Conservation (phyloP, 192 early-diverging fungal genomes). For the Coemansia sp. region DNA sequence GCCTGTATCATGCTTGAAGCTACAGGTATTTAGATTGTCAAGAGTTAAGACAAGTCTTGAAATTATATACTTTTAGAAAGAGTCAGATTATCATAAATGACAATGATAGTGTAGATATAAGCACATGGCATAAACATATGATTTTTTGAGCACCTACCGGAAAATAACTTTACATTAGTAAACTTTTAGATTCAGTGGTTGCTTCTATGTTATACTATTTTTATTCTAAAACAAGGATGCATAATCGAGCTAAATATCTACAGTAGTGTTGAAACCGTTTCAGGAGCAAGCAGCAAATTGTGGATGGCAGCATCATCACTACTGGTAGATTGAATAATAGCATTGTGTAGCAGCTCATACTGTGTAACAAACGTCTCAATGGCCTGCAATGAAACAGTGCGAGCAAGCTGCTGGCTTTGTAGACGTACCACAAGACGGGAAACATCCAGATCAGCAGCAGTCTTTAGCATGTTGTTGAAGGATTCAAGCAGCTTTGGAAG, state of each 20-base stretch:
- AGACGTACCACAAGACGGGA: conserved; percentile 24
- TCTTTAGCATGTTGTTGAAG: conserved; percentile 30
- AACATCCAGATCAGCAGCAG: conserved; percentile 33
- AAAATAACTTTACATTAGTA: no score
- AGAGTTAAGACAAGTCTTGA: no score
- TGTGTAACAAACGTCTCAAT: conserved; percentile 24
- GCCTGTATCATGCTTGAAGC: no score
- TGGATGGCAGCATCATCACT: background rate
- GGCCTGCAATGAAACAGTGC: background rate
- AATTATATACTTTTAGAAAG: no score
- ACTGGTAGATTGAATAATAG: background rate
- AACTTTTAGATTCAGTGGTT: no score
- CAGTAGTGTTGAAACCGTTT: conserved; percentile 15
- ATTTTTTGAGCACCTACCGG: no score
- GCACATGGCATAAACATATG: no score
- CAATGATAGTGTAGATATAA: no score
- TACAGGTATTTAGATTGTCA: no score
- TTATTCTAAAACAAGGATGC: no score
- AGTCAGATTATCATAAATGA: no score
- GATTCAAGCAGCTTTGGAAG: background rate
- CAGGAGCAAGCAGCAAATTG: conserved; percentile 3
- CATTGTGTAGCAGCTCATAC: conserved; percentile 19
- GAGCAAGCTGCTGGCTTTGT: conserved; percentile 22
- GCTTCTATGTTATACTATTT: no score
- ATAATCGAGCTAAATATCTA: background rate